Base-by-base conservation (phyloP, 148 eudicot species). In the Simmondsia chinensis region DNA sequence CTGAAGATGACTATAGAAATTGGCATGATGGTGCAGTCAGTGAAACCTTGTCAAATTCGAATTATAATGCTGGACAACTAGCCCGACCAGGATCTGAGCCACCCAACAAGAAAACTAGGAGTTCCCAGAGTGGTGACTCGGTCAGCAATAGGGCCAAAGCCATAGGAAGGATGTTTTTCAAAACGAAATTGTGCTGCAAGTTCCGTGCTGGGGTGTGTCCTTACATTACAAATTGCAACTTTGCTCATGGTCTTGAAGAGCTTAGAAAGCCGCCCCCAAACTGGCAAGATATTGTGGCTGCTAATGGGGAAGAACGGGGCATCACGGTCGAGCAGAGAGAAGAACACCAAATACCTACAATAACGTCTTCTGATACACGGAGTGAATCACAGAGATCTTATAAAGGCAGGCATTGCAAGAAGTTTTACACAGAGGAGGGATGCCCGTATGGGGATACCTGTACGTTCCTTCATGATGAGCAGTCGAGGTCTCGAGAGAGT, bases 221-320 rank as follows among this genome's bases (percentile, higher is more conserved):
- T 4, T 85, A 85, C 33, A 38, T 91, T 18, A 85, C 94, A 2
- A 91, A 91, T 31, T 91, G 97, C 38, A 91, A 91, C 44, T 91
- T 91, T 43, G 94, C 97, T 7, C 97, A 91, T 52, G 83, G 88
- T 7, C 68, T 73, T 8, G 97, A 91, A 43, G 97, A 91, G 60
- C 80, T 91, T 3, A 61, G 97, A n/a, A 85, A 80, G 33, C 97
- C 97, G 0, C 97, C 95, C 1, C 82, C 93, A 0, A 85, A 85
- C 46, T 91, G 97, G 97, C 97, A 91, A 47, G 97, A 91, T 11
- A 76, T 91, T 20, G 95, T 91, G 52, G 95, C 95, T 0, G 75
- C 67, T 15, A 63, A 65, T 6, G 75, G 56, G 38, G 71, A 70
- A 43, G 75, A 62, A 21, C 26, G 71, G 2, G 66, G 65, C 11